These are phyloP conservation scores for Tetracladium maxilliforme DNA, from an alignment of 2,329 filamentous ascomycete genomes.

Conservation along the genomic window DNA sequence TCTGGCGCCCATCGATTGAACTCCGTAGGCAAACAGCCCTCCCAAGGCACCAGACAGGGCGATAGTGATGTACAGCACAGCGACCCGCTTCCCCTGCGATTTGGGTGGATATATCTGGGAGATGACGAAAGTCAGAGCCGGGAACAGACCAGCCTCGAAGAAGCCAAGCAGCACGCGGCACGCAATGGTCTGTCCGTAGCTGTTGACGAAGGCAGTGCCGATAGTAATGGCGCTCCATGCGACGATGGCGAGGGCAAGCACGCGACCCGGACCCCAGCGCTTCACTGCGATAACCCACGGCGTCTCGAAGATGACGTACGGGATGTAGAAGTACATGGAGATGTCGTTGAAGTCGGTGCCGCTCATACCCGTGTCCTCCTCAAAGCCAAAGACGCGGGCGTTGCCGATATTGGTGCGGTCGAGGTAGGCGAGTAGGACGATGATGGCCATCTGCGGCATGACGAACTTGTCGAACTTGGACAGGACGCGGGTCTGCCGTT, in stretches of 20 bases:
- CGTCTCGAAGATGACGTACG: slow-evolving; percentile 11
- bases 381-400: slow-evolving; percentile 11
- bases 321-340: slow-evolving; percentile 14
- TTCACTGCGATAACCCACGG: slow-evolving; percentile 8
- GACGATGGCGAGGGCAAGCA: slow-evolving; percentile 2
- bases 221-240: slow-evolving; percentile 5
- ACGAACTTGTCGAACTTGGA: slow-evolving; percentile 13
- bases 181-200: slow-evolving; percentile 4
- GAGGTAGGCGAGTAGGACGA: slow-evolving; percentile 8
- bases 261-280: slow-evolving; percentile 6
- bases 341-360: slow-evolving; percentile 15
- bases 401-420: slow-evolving; percentile 5
- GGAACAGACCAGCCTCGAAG: slow-evolving; percentile 8
- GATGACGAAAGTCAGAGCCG: slow-evolving; percentile 12
- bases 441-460: slow-evolving; percentile 12
- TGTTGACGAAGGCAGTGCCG: slow-evolving; percentile 6
- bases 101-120: slow-evolving; percentile 12
- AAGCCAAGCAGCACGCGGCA: slow-evolving; percentile 4
- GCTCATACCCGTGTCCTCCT: slow-evolving; percentile 14
- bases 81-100: slow-evolving; percentile 12
- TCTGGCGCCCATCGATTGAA: slow-evolving; percentile 28
- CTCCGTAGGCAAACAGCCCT: slow-evolving; percentile 49
- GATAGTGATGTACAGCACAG: slow-evolving; percentile 10
- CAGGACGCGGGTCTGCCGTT: slow-evolving; percentile 6
- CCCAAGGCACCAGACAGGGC: slow-evolving; percentile 44